A percentile compares a stretch with the other conserved stretches of the same genome.
Conservation (phyloP, 768 basidiomycete genomes). For the Suillus bovinus region DNA sequence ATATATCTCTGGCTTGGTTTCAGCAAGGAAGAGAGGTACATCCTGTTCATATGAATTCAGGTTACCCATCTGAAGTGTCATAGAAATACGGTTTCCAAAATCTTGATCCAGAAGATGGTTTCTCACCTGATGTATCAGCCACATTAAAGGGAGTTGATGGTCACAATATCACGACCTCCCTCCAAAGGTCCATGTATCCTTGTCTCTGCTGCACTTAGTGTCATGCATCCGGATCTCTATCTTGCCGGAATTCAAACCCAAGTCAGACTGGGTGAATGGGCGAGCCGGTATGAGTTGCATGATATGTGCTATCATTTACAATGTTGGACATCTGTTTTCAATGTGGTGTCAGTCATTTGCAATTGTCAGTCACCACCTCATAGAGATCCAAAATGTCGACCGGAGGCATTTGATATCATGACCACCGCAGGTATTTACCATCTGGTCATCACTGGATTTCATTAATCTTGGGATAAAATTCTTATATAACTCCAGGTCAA, state of each 20-base stretch:
- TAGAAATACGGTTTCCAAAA: not conserved
- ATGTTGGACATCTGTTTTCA: not conserved
- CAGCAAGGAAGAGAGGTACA: conserved; percentile 2
- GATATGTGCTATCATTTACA: not conserved
- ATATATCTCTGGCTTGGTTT: conserved; percentile 4
- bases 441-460: not conserved
- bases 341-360: not conserved
- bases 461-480: not conserved
- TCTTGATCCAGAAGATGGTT: not conserved
- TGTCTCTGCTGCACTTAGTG: not conserved
- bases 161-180: not conserved
- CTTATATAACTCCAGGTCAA: not conserved
- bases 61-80: not conserved
- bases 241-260: not conserved
- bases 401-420: not conserved
- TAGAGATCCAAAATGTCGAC: not conserved
- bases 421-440: not conserved
- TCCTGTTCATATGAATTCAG: not conserved
- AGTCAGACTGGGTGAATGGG: not conserved
- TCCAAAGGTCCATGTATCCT: not conserved
- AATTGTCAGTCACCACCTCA: not conserved
- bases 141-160: not conserved
- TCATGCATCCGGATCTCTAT: not conserved
- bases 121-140: not conserved
- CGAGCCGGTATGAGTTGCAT: not conserved